Conservation (phyloP, 1,284 basidiomycete genomes). For the Ceratobasidium sp. region DNA sequence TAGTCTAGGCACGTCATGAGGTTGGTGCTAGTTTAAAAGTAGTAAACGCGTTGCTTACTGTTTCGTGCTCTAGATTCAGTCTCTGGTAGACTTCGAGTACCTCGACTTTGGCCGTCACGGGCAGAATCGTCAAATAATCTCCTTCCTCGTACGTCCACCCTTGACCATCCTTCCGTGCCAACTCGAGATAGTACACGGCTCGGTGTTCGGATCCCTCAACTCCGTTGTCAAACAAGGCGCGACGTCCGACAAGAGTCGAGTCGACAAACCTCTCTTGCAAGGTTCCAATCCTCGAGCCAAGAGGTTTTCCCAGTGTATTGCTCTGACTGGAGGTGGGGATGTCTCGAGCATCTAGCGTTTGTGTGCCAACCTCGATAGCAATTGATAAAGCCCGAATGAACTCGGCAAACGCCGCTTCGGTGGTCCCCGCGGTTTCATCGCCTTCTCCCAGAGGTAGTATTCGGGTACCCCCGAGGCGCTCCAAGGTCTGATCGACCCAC, state of each 20-base stretch:
- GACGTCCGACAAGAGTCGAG: slow-evolving; percentile 10
- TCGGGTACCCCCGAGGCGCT: slow-evolving; percentile 13
- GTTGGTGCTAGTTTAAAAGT: neutral
- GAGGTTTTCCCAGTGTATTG: too few species aligned
- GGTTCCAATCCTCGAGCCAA: slow-evolving; percentile 12
- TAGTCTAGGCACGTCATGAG: neutral
- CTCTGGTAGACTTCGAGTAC: slow-evolving; percentile 11
- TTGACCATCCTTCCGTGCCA: slow-evolving; percentile 22
- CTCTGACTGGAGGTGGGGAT: too few species aligned
- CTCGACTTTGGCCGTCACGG: slow-evolving; percentile 14
- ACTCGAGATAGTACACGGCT: slow-evolving; percentile 15
- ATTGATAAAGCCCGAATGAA: slow-evolving; percentile 24
- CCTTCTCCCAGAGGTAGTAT: slow-evolving; percentile 22
- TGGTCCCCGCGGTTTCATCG: slow-evolving; percentile 17
- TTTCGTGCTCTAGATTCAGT: slow-evolving; percentile 20
- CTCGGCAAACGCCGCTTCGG: slow-evolving; percentile 27
- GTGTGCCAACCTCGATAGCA: slow-evolving; percentile 28
- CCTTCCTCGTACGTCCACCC: slow-evolving; percentile 18
- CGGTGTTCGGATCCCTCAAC: neutral
- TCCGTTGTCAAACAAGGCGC: slow-evolving; percentile 13
- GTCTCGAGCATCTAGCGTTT: neutral
- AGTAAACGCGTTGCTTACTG: neutral
- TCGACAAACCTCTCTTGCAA: slow-evolving; percentile 32
- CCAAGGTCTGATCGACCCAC: slow-evolving; percentile 27
- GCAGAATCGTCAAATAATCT: slow-evolving; percentile 19